These are phyloP conservation scores for Ogataea glucozyma DNA, from an alignment of 805 yeast genomes.

Conservation along the genomic window DNA sequence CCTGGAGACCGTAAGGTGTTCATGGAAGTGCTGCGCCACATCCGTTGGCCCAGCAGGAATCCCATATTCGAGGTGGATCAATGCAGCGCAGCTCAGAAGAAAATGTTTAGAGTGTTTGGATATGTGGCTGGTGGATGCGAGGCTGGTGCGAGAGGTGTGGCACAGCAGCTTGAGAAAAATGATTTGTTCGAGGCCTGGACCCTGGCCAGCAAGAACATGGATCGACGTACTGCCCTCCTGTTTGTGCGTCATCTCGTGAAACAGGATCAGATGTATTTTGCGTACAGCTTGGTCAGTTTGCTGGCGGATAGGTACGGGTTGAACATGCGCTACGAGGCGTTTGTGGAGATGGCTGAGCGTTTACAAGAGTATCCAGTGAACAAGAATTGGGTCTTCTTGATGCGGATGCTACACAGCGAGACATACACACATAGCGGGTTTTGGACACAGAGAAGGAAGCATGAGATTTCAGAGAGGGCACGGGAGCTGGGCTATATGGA, in stretches of 20 bases:
- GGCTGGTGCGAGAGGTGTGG: too few species aligned
- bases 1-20: neutral
- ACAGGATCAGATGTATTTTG: slow-evolving; percentile 7
- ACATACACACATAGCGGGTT: slow-evolving; percentile 5
- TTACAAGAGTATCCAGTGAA: slow-evolving; percentile 5
- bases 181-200: neutral
- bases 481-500: neutral
- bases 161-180: neutral
- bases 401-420: neutral
- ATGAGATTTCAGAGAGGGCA: neutral
- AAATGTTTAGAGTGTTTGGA: neutral
- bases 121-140: too few species aligned
- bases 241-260: slow-evolving; percentile 3
- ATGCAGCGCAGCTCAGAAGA: neutral
- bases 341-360: slow-evolving; percentile 4
- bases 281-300: neutral
- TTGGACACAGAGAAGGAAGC: slow-evolving; percentile 1
- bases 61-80: neutral
- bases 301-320: neutral
- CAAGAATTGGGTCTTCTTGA: neutral
- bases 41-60: neutral
- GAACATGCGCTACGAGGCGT: slow-evolving; percentile 3
- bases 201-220: neutral
- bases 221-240: neutral
- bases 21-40: neutral